Conservation (phyloP, 192 early-diverging fungal species). For the Umbelopsis isabellina region DNA sequence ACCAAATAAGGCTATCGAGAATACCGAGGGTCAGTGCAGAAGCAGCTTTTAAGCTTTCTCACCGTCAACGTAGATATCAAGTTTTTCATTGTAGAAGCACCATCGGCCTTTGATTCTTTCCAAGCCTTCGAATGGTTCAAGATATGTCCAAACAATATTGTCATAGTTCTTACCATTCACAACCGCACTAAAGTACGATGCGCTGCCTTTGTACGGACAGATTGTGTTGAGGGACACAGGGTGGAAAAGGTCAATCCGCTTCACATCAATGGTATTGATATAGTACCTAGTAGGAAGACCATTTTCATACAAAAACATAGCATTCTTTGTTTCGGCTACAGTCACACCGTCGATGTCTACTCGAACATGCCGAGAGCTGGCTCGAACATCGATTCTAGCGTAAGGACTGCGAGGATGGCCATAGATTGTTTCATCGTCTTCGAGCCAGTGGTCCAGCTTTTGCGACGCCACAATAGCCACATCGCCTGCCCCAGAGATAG, state of each 20-base stretch:
- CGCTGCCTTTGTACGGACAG: conserved; percentile 5
- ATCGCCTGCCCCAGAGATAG: background rate
- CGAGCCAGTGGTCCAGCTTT: background rate
- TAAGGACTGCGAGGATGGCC: conserved; percentile 15
- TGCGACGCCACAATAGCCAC: background rate
- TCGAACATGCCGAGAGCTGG: conserved; percentile 5
- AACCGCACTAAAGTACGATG: background rate
- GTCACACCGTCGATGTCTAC: conserved; percentile 1
- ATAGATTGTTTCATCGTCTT: background rate
- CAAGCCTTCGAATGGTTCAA: background rate
- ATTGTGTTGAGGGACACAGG: background rate
- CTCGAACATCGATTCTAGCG: conserved; percentile 8
- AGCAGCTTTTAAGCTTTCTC: background rate
- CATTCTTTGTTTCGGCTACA: background rate
- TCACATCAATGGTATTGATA: conserved; percentile 8
- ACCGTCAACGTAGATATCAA: conserved; percentile 5
- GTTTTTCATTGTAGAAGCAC: conserved; percentile 14
- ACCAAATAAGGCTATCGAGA: no score
- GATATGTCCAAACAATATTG: conserved; percentile 7
- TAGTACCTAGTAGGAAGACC: conserved; percentile 8
- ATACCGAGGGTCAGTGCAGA: no score
- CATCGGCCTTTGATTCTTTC: conserved; percentile 7
- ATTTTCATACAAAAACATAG: conserved; percentile 2
- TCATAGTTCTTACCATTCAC: conserved; percentile 2
- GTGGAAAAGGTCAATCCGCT: background rate